phyloP scores from a whole-genome alignment of 352 stramenopile genomes.

The Hyaloperonospora brassicae region DNA sequence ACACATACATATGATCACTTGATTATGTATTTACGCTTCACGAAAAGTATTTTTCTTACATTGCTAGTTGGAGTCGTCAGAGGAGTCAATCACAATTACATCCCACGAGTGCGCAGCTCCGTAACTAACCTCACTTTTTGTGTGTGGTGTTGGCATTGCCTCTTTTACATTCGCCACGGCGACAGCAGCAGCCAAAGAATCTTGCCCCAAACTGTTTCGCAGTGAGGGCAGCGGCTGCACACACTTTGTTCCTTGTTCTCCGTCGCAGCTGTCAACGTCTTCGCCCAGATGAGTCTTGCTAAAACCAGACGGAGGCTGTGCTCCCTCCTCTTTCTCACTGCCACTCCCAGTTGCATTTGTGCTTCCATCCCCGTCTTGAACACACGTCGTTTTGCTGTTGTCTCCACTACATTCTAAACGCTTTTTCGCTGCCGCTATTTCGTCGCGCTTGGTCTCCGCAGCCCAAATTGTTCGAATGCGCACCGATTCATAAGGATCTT shows the following conservation, averaged over 20 bases:
- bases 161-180: conserved; percentile 7
- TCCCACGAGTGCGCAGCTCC: conserved; percentile 43
- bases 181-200: conserved; percentile 4
- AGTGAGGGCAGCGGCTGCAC: conserved; percentile 1
- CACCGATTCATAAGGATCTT: conserved; percentile 19
- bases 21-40: too few relatives aligned
- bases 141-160: neutral
- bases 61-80: conserved; percentile 10
- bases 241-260: conserved; percentile 4
- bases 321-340: conserved; percentile 8
- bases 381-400: neutral
- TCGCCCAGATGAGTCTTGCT: conserved; percentile 12
- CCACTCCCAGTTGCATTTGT: too few relatives aligned
- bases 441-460: conserved; percentile 14
- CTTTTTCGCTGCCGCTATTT: conserved; percentile 7
- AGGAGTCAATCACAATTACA: conserved; percentile 76
- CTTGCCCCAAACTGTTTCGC: conserved; percentile 1
- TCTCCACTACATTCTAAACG: neutral
- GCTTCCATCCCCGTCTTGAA: conserved; percentile 1
- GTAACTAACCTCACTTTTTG: conserved; percentile 17
- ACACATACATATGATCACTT: too few relatives aligned
- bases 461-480: conserved; percentile 1
- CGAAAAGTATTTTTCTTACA: too few relatives aligned
- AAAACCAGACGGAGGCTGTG: neutral
- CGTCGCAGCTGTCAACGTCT: conserved; percentile 3